phyloP scores from a whole-genome alignment of 2,329 filamentous ascomycete species.

The Aureobasidium sp. region DNA sequence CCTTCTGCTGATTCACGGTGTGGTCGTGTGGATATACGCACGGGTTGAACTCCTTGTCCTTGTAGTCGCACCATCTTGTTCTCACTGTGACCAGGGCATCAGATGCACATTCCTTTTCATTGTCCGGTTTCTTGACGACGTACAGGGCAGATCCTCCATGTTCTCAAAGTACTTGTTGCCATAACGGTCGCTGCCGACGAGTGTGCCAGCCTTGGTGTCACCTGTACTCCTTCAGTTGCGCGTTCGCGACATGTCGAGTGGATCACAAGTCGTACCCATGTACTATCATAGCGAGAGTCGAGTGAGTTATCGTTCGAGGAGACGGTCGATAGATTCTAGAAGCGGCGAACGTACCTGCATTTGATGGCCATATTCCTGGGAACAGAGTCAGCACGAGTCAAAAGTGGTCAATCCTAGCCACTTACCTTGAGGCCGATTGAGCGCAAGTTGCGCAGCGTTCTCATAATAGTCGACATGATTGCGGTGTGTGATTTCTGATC shows the following conservation, averaged over 20 bases:
- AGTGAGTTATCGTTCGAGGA: slow-evolving; percentile 20
- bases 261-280: slow-evolving; percentile 27
- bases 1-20: neutral
- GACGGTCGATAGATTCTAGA: slow-evolving; percentile 24
- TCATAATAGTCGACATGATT: slow-evolving; percentile 82
- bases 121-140: slow-evolving; percentile 28
- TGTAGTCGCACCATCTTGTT: slow-evolving; percentile 97
- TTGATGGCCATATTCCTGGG: slow-evolving; percentile 82
- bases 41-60: slow-evolving; percentile 75
- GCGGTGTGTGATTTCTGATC: slow-evolving; percentile 17
- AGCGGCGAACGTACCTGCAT: slow-evolving; percentile 65
- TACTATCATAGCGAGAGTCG: slow-evolving; percentile 24
- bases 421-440: slow-evolving; percentile 79
- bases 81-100: slow-evolving; percentile 53
- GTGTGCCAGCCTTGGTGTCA: slow-evolving; percentile 88
- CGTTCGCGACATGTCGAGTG: slow-evolving; percentile 4
- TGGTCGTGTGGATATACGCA: slow-evolving; percentile 36
- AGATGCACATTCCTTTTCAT: slow-evolving; percentile 13
- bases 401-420: neutral
- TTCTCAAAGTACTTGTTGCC: slow-evolving; percentile 99
- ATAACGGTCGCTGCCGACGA: slow-evolving; percentile 78
- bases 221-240: slow-evolving; percentile 48
- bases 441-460: slow-evolving; percentile 81
- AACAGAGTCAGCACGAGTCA: slow-evolving; percentile 31
- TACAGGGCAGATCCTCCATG: slow-evolving; percentile 83